Conservation (phyloP, 192 early-diverging fungal species). For the Dispira simplex region DNA sequence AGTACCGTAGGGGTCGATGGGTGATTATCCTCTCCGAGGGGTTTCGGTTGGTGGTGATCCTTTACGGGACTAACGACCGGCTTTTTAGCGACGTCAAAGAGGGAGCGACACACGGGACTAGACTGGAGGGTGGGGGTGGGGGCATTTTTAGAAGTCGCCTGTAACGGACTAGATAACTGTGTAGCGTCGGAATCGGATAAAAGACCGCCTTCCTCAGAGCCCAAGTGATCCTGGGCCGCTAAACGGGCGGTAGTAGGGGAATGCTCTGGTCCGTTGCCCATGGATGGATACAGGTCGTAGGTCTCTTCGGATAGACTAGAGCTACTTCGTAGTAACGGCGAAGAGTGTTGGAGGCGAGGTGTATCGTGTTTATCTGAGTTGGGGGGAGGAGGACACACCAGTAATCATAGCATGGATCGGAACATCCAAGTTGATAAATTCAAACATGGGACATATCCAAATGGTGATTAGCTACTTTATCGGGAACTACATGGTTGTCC, state of each 20-base stretch:
- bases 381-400: background rate
- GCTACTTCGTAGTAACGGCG: background rate
- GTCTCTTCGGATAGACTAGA: background rate
- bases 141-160: background rate
- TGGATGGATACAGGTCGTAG: background rate
- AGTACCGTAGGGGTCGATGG: too few species aligned
- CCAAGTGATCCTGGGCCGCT: background rate
- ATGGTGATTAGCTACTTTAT: too few species aligned
- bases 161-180: background rate
- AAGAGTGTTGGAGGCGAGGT: background rate
- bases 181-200: background rate
- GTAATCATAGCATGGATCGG: background rate
- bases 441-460: too few species aligned
- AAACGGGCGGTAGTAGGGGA: conserved; percentile 2
- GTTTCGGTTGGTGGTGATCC: too few species aligned
- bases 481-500: too few species aligned
- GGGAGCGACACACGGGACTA: conserved; percentile 5
- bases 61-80: background rate
- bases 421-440: background rate
- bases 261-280: background rate
- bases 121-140: background rate
- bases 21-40: too few species aligned
- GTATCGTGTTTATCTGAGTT: background rate
- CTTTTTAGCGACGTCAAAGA: background rate
- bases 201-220: background rate